Evolutionary conservation across 306 rosid species (phyloP).

Genomic region (Prunus fruticosa): DNA sequence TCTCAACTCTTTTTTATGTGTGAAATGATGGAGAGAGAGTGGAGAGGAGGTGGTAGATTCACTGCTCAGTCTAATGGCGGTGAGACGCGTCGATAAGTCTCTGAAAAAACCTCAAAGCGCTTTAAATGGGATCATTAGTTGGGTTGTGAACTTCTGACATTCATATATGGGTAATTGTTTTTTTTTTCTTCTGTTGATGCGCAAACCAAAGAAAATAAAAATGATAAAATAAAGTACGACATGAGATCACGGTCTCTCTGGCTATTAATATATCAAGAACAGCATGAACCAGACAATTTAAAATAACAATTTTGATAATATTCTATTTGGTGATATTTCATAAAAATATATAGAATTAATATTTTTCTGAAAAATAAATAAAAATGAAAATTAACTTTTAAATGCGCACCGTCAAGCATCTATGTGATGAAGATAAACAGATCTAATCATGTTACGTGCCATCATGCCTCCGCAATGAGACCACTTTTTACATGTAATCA

Average conservation of each 20-base stretch:
- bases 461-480: too few species aligned
- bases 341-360: not conserved
- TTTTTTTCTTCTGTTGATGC: too few species aligned
- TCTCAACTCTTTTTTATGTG: not conserved
- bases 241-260: slow-evolving; percentile 20
- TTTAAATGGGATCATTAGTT: not conserved
- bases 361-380: too few species aligned
- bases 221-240: not conserved
- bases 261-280: not conserved
- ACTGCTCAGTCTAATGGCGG: not conserved
- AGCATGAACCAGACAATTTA: not conserved
- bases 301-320: not conserved
- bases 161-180: not conserved
- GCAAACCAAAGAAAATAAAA: not conserved
- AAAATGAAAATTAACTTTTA: too few species aligned
- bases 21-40: slow-evolving; percentile 1
- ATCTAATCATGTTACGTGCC: too few species aligned
- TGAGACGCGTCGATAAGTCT: not conserved
- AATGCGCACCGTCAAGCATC: too few species aligned
- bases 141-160: not conserved
- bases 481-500: too few species aligned
- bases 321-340: not conserved
- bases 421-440: too few species aligned
- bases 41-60: not conserved
- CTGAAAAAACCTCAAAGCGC: not conserved